These are phyloP conservation scores for Phialophora verrucosa DNA, from an alignment of 2,329 filamentous ascomycete genomes.

Conservation along the genomic window DNA sequence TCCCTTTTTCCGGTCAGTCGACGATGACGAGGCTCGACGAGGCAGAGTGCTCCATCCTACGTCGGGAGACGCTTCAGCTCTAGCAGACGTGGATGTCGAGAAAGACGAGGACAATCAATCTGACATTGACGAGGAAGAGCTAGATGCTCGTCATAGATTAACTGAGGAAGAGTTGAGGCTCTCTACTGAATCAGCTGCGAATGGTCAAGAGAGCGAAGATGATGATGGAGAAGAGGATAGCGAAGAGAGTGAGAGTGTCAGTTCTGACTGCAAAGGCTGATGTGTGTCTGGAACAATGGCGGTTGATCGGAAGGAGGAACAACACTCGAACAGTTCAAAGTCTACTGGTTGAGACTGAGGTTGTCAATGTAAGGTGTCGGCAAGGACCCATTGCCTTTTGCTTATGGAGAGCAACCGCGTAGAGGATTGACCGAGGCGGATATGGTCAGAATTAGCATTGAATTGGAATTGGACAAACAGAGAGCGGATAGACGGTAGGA, in stretches of 20 bases:
- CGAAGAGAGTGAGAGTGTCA: background rate
- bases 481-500: no score
- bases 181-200: conserved; percentile 52
- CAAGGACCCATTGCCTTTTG: background rate
- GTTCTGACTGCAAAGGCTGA: background rate
- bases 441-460: background rate
- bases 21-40: conserved; percentile 1
- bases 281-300: conserved; percentile 2
- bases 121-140: conserved; percentile 18
- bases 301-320: background rate
- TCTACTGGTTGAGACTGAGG: background rate
- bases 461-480: no score
- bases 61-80: background rate
- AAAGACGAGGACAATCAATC: conserved; percentile 18
- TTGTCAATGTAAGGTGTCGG: background rate
- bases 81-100: background rate
- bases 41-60: background rate
- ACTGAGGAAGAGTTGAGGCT: conserved; percentile 62
- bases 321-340: background rate
- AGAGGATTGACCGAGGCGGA: background rate
- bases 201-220: conserved; percentile 1
- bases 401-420: background rate
- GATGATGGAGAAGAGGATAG: background rate
- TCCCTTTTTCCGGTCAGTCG: conserved; percentile 40
- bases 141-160: conserved; percentile 45